Percentiles rank a stretch among this genome's conserved stretches.
Conservation (phyloP, 1,284 basidiomycete species). For the Moesziomyces aphidis region DNA sequence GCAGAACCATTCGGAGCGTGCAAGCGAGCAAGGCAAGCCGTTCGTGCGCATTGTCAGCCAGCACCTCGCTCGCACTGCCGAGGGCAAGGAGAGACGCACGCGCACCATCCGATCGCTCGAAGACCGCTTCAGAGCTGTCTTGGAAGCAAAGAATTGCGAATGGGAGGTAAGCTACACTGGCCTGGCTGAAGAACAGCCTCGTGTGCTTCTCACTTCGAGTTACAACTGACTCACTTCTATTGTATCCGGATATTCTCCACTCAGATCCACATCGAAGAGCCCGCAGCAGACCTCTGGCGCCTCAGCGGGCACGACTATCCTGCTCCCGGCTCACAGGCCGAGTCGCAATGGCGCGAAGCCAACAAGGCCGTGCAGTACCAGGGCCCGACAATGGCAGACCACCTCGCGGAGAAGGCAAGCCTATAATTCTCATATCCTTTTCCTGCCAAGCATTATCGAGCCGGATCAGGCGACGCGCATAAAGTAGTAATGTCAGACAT, state of each 20-base stretch:
- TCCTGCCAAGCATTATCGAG: too few species aligned
- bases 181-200: not conserved
- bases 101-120: slow-evolving; percentile 5
- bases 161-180: slow-evolving; percentile 21
- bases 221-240: not conserved
- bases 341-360: slow-evolving; percentile 21
- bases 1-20: slow-evolving; percentile 18
- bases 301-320: slow-evolving; percentile 21
- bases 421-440: not conserved
- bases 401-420: slow-evolving; percentile 9
- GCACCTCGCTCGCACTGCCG: slow-evolving; percentile 18
- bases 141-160: slow-evolving; percentile 21
- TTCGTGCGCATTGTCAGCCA: slow-evolving; percentile 32
- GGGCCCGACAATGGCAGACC: slow-evolving; percentile 26
- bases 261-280: slow-evolving; percentile 40
- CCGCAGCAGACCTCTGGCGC: slow-evolving; percentile 29
- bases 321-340: slow-evolving; percentile 22
- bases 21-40: slow-evolving; percentile 15
- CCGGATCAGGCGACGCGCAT: too few species aligned
- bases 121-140: slow-evolving; percentile 4
- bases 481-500: too few species aligned
- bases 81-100: slow-evolving; percentile 15
- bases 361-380: slow-evolving; percentile 23
- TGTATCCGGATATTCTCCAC: too few species aligned
- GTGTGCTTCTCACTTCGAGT: not conserved